Percentiles rank a stretch among this genome's conserved stretches.
Evolutionary conservation across 305 asterid genomes (phyloP).

Genomic region (Ajuga reptans): DNA sequence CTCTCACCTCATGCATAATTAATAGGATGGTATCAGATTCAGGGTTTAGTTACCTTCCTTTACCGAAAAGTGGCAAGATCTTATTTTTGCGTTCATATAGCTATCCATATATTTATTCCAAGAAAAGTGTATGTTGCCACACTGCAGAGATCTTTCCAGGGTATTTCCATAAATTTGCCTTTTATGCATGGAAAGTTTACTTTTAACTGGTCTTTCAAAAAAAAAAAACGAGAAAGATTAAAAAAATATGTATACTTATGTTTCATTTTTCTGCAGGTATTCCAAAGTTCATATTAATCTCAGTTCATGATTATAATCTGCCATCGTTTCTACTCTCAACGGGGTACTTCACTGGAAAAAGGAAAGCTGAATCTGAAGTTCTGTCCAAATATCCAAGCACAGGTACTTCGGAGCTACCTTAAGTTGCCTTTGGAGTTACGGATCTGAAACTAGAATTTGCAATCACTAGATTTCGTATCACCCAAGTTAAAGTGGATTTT

Average conservation of each 20-base stretch:
- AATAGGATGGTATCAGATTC: background rate
- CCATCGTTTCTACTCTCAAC: slow-evolving; percentile 68
- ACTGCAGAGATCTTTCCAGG: background rate
- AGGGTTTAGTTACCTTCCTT: background rate
- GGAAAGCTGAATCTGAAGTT: slow-evolving; percentile 97
- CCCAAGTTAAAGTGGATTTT: background rate
- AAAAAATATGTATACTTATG: no score
- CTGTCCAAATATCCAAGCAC: slow-evolving; percentile 73
- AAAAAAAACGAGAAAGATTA: background rate
- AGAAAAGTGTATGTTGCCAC: background rate
- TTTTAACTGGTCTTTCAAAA: background rate
- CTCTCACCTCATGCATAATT: background rate
- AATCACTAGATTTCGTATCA: background rate
- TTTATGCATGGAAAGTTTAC: background rate
- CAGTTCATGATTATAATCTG: slow-evolving; percentile 91
- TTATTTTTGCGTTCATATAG: background rate
- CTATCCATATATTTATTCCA: background rate
- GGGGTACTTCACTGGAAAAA: slow-evolving; percentile 85
- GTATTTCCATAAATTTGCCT: background rate
- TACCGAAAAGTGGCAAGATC: no score
- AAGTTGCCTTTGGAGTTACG: background rate
- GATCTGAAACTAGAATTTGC: background rate
- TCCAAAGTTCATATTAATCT: slow-evolving; percentile 81
- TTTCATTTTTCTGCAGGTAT: slow-evolving; percentile 46
- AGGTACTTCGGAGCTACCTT: slow-evolving; percentile 34